phyloP scores from a whole-genome alignment of 78 protist genomes.

The Planoprotostelium fungivorum region DNA sequence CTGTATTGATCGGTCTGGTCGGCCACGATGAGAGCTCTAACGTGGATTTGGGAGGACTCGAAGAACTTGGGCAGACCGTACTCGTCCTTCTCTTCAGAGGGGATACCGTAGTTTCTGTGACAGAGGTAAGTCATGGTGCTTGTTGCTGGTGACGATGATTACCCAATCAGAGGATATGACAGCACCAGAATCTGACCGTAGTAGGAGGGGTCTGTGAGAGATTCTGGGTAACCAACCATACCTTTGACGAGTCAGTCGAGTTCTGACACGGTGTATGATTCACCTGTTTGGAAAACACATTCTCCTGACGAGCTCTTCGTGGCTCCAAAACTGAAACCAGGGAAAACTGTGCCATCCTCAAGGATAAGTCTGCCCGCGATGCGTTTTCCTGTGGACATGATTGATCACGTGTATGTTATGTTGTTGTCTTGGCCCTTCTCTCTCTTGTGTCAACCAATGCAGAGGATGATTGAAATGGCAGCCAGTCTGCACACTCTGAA shows the following conservation, averaged over 20 bases:
- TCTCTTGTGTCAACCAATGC: no score
- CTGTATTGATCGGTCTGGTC: conserved; percentile 81
- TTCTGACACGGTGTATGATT: not conserved
- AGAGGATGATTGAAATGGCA: no score
- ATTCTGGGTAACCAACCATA: conserved; percentile 96
- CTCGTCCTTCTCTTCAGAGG: conserved; percentile 48
- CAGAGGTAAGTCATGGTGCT: not conserved
- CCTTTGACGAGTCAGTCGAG: conserved; percentile 21
- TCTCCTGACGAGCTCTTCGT: conserved; percentile 76
- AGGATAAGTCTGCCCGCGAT: conserved; percentile 33
- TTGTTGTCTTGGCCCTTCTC: no score
- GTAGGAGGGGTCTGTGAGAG: conserved; percentile 95
- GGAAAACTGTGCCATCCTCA: conserved; percentile 83
- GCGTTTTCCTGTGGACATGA: not conserved
- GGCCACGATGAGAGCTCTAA: conserved; percentile 74
- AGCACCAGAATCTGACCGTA: conserved; percentile 90
- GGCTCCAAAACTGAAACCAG: conserved; percentile 88
- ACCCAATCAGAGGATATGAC: conserved; percentile 92
- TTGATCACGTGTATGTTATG: no score
- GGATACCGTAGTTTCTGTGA: conserved; percentile 93
- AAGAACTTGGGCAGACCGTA: conserved; percentile 71
- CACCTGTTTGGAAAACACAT: conserved; percentile 89
- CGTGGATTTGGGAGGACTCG: conserved; percentile 78
- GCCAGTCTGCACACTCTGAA: no score
- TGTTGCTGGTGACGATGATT: not conserved